Conservation (phyloP, 2,329 filamentous ascomycete genomes). For the Fusarium zealandicum region DNA sequence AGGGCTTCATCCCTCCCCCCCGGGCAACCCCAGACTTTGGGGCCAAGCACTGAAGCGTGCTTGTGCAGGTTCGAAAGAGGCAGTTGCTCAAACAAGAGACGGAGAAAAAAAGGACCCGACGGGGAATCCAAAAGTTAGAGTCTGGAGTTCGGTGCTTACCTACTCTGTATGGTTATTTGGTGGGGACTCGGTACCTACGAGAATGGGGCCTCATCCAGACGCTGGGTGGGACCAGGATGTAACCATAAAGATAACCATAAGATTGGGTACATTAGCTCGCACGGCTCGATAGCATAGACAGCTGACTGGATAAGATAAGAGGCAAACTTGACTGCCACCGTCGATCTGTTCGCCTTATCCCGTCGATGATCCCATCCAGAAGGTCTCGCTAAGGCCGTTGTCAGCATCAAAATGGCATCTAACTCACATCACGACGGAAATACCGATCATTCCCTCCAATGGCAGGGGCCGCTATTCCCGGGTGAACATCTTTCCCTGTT, state of each 20-base stretch:
- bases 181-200: conserved; percentile 17
- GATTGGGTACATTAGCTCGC: no score
- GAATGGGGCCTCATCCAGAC: background rate
- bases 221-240: background rate
- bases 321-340: background rate
- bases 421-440: conserved; percentile 1
- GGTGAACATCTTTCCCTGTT: background rate
- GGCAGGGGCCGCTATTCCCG: conserved; percentile 12
- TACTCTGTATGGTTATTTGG: conserved; percentile 12
- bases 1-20: no score
- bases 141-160: background rate
- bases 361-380: no score
- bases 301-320: background rate
- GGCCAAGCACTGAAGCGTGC: conserved; percentile 12
- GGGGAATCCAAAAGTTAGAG: background rate
- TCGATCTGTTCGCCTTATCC: background rate
- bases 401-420: background rate
- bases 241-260: conserved; percentile 2
- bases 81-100: conserved; percentile 6
- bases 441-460: background rate
- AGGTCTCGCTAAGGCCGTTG: background rate
- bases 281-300: no score
- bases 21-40: no score
- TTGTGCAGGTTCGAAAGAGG: conserved; percentile 9
- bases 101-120: background rate